Base-by-base conservation (phyloP, 208 protist genomes). In the Acanthamoeba triangularis region DNA sequence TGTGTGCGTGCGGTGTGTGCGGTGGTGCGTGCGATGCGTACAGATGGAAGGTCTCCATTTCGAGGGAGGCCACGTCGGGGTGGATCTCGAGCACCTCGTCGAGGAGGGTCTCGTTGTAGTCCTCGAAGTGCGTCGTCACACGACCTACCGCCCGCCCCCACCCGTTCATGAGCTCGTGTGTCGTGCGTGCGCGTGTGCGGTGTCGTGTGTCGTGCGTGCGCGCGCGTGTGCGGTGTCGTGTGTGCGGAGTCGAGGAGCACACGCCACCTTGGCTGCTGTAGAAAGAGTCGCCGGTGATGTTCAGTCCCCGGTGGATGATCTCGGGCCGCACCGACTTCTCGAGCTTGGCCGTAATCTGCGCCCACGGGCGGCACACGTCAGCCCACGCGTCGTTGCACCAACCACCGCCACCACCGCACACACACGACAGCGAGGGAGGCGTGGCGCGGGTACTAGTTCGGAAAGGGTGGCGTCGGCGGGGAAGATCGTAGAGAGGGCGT, bases 21-120 rank as follows among this genome's bases (percentile, higher is more conserved):
- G 25, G 54, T 0, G 97, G 59, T 37, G 97, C 95, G 49, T 69
- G 65, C 11, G 97, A 37, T 44, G 97, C 95, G 49, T 87, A 95
- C 69, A 97, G 65, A 28, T 97, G 96, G 59, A 96, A 97, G 3
- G 96, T 97, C 69, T 98, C 97, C 97, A 98, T 98, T 54, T 98
- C 97, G 7, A 98, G 61, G 8, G 63, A 65, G n/a, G 52, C 49
- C 52, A 88, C 25, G 20, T 85, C 74, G 1, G 96, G 96, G 20
- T 94, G 56, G 16, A 94, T 28, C n/a, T 93, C 67, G 14, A 95
- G 13, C 11, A 97, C 28, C 33, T 94, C 23, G 56, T 97, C 90
- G 16, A 98, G 13, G 20, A 98, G 44, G 14, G 23, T 74, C 67
- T 92, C 90, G 87, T 98, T 97, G 28, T 95, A 3, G 90, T 98